Evolutionary conservation across 805 yeast species (phyloP).

Genomic region (Candida piceae): DNA sequence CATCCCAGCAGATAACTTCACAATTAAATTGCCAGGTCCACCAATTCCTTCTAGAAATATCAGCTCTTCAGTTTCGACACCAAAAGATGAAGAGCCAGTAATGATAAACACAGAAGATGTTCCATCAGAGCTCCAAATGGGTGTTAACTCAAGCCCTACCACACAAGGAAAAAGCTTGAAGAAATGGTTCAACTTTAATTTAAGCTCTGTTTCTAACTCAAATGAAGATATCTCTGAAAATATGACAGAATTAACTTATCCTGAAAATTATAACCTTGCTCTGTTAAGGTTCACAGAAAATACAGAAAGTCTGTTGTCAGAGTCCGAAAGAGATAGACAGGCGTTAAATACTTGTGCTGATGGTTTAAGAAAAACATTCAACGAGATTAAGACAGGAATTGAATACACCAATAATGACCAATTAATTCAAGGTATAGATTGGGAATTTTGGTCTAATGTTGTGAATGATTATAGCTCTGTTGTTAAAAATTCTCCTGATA

Average conservation of each 20-base stretch:
- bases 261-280: slow-evolving; percentile 52
- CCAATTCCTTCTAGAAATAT: slow-evolving; percentile 2
- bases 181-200: slow-evolving; percentile 29
- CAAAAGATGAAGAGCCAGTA: slow-evolving; percentile 21
- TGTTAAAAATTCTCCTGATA: slow-evolving; percentile 56
- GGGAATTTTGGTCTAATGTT: slow-evolving; percentile 86
- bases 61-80: slow-evolving; percentile 32
- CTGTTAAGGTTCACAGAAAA: slow-evolving; percentile 56
- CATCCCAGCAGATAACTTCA: neutral
- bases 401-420: slow-evolving; percentile 30
- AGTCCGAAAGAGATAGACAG: slow-evolving; percentile 48
- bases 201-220: slow-evolving; percentile 22
- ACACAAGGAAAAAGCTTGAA: slow-evolving; percentile 9
- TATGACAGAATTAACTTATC: slow-evolving; percentile 20
- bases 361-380: slow-evolving; percentile 37
- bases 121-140: neutral
- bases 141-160: slow-evolving; percentile 2
- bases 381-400: slow-evolving; percentile 46
- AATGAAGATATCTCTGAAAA: slow-evolving; percentile 14
- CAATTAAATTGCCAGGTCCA: neutral
- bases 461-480: slow-evolving; percentile 71
- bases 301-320: slow-evolving; percentile 43
- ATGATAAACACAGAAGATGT: slow-evolving; percentile 8
- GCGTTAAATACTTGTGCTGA: slow-evolving; percentile 44
- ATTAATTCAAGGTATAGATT: slow-evolving; percentile 45